These are phyloP conservation scores for Daldinia concentrica DNA, from an alignment of 495 filamentous ascomycete species.

Conservation along the genomic window DNA sequence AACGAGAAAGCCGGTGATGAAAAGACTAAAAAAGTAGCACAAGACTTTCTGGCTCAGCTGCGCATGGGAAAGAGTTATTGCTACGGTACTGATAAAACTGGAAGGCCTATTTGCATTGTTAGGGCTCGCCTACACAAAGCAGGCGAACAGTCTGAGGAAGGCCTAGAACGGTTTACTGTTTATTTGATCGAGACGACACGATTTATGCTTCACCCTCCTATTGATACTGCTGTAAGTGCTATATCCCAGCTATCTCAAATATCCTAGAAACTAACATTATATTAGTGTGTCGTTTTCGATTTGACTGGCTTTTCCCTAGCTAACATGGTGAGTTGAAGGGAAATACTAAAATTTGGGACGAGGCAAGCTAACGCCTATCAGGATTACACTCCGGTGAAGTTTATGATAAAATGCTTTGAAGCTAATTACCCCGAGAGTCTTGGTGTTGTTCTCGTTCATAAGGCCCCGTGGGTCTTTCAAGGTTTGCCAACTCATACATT, in stretches of 20 bases:
- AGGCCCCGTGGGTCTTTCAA: constrained; percentile 96
- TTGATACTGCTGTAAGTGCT: constrained; percentile 88
- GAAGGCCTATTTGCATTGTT: constrained; percentile 88
- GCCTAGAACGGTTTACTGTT: constrained; percentile 87
- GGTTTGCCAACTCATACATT: constrained; percentile 52
- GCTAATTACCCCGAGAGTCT: constrained; percentile 97
- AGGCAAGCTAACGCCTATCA: constrained; percentile 48
- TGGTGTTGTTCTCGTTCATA: constrained; percentile 93
- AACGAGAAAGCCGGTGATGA: constrained; percentile 66
- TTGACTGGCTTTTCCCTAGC: constrained; percentile 92
- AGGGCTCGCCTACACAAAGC: constrained; percentile 81
- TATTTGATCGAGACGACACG: constrained; percentile 94
- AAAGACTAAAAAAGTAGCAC: constrained; percentile 69
- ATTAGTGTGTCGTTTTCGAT: constrained; percentile 82
- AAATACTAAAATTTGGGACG: background rate
- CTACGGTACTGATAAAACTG: constrained; percentile 85
- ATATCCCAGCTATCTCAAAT: background rate
- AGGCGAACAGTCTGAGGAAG: constrained; percentile 81
- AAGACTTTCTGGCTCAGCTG: constrained; percentile 86
- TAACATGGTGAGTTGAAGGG: constrained; percentile 77
- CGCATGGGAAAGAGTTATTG: constrained; percentile 95
- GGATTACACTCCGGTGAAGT: constrained; percentile 96
- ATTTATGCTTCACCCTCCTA: constrained; percentile 77
- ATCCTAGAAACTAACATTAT: constrained; percentile 49
- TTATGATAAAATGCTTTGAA: constrained; percentile 99